These are phyloP conservation scores for Solanum acaule DNA, from an alignment of 257 asterid species.

Conservation along the genomic window DNA sequence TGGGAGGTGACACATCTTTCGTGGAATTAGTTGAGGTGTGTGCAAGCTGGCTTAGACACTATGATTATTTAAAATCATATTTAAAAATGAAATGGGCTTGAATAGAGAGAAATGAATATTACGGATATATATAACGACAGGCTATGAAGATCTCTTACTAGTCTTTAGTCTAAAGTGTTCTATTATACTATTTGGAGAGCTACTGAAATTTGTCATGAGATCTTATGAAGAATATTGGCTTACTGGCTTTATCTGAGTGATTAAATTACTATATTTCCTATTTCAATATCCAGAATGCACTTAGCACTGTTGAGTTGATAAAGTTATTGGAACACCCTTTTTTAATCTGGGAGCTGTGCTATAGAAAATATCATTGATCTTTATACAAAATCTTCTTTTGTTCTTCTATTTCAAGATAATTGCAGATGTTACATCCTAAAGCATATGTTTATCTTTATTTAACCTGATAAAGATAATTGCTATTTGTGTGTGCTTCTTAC, in stretches of 20 bases:
- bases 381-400: not conserved
- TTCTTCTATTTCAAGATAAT: not conserved
- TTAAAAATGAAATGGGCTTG: not conserved
- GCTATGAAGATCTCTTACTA: not conserved
- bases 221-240: not conserved
- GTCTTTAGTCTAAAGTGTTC: not conserved
- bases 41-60: not conserved
- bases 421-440: not conserved
- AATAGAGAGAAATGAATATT: not conserved
- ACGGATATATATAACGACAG: not conserved
- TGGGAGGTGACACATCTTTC: not conserved
- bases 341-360: not conserved
- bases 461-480: not conserved
- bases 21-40: not conserved
- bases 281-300: not conserved
- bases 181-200: not conserved
- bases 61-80: too few relatives aligned
- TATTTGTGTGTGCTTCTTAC: not conserved
- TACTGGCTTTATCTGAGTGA: not conserved
- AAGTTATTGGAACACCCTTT: not conserved
- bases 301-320: not conserved
- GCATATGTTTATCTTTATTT: not conserved
- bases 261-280: not conserved
- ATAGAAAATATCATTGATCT: not conserved
- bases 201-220: not conserved